phyloP scores from a whole-genome alignment of 768 basidiomycete species.

The Boletus sensibilis region DNA sequence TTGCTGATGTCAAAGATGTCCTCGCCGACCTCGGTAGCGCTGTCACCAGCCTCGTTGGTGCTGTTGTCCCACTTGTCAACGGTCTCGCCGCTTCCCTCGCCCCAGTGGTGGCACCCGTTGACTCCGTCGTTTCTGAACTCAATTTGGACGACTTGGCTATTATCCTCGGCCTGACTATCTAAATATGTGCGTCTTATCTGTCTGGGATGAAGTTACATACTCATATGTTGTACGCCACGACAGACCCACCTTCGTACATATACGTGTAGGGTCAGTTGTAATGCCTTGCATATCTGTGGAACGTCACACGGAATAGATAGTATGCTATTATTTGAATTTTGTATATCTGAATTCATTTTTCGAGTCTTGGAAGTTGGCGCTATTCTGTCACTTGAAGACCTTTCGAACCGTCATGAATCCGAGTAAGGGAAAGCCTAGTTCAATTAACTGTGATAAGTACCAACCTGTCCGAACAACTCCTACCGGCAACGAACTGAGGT shows the following conservation, averaged over 20 bases:
- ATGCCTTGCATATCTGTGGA: background rate
- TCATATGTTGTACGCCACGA: background rate
- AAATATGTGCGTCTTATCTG: slow-evolving; percentile 1
- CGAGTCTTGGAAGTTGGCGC: background rate
- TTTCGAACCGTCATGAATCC: background rate
- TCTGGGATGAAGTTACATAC: background rate
- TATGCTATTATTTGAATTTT: background rate
- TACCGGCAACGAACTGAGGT: too few species aligned
- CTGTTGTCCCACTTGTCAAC: slow-evolving; percentile 15
- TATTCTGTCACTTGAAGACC: background rate
- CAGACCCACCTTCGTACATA: background rate
- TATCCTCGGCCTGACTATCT: slow-evolving; percentile 24
- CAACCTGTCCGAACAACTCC: too few species aligned
- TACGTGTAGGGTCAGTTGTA: background rate
- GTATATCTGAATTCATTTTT: background rate
- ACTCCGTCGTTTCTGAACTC: slow-evolving; percentile 24
- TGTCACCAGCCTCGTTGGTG: slow-evolving; percentile 20
- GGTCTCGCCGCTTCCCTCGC: slow-evolving; percentile 25
- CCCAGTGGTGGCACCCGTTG: slow-evolving; percentile 19
- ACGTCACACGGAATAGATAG: background rate
- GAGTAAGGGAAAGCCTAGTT: too few species aligned
- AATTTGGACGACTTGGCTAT: slow-evolving; percentile 19
- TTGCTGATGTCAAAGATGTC: background rate
- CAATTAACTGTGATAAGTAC: too few species aligned
- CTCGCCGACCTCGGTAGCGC: slow-evolving; percentile 17